Percentiles rank a stretch among this genome's conserved stretches.
These are phyloP conservation scores for Pseudomonodictys pantanalensis DNA, from an alignment of 495 filamentous ascomycete species.

Conservation along the genomic window DNA sequence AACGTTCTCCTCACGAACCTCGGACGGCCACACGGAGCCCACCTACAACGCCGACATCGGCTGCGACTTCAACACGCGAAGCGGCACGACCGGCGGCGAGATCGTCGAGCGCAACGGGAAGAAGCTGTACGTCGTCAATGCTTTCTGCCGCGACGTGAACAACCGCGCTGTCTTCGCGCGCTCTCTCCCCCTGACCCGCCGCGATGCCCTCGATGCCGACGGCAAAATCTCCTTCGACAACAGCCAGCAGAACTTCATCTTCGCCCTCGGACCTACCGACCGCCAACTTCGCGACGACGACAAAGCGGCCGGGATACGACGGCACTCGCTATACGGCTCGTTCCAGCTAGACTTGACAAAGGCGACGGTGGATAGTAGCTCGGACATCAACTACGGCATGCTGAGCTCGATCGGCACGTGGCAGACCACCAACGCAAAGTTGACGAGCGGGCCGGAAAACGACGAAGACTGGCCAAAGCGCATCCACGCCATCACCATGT, in stretches of 20 bases:
- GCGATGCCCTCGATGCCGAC: neutral
- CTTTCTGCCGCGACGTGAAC: conserved; percentile 49
- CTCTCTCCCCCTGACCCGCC: too few relatives aligned
- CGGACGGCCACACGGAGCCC: conserved; percentile 50
- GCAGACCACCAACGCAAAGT: conserved; percentile 19
- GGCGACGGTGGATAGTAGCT: conserved; percentile 42
- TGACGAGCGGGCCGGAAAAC: neutral
- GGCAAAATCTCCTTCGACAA: conserved; percentile 38
- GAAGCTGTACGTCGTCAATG: conserved; percentile 46
- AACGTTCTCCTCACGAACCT: conserved; percentile 50
- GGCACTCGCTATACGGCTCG: conserved; percentile 54
- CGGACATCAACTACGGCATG: conserved; percentile 13
- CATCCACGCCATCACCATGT: conserved; percentile 54
- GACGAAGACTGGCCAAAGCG: conserved; percentile 40
- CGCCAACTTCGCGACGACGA: conserved; percentile 43
- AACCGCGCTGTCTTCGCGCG: conserved; percentile 37
- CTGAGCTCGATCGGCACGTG: conserved; percentile 3
- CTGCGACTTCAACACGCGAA: conserved; percentile 35
- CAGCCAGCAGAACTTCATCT: conserved; percentile 50
- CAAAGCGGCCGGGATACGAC: conserved; percentile 44
- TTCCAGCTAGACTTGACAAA: conserved; percentile 54
- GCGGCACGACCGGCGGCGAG: conserved; percentile 28
- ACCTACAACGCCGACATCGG: conserved; percentile 42
- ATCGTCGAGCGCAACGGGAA: conserved; percentile 45
- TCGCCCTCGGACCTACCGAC: conserved; percentile 51